Evolutionary conservation across 306 rosid species (phyloP).

Genomic region (Quercus berberidifolia): DNA sequence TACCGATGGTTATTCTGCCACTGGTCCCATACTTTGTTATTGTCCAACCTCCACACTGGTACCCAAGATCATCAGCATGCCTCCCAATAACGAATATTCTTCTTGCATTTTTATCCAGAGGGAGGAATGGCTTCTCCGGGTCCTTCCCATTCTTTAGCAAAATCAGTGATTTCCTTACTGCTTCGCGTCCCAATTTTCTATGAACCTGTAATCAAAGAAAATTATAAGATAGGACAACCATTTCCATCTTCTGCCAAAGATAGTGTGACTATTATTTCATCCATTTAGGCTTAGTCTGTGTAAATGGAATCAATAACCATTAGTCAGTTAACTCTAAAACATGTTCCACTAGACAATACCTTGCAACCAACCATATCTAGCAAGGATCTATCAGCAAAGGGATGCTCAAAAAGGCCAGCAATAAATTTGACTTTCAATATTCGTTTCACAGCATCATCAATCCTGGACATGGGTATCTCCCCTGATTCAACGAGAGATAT

Average conservation of each 20-base stretch:
- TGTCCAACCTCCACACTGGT: constrained; percentile 92
- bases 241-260: not conserved
- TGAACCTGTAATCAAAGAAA: constrained; percentile 43
- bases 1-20: constrained; percentile 74
- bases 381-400: constrained; percentile 64
- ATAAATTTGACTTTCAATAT: constrained; percentile 81
- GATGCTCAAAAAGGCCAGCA: constrained; percentile 75
- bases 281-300: too few species aligned
- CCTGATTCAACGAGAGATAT: constrained; percentile 62
- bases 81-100: constrained; percentile 73
- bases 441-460: constrained; percentile 78
- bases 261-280: too few species aligned
- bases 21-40: constrained; percentile 55
- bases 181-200: constrained; percentile 78
- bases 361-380: constrained; percentile 81
- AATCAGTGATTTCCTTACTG: constrained; percentile 78
- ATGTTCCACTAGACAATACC: constrained; percentile 33
- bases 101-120: constrained; percentile 55
- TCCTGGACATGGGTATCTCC: constrained; percentile 57
- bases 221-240: constrained; percentile 1
- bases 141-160: constrained; percentile 76
- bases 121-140: constrained; percentile 60
- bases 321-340: not conserved
- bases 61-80: constrained; percentile 80
- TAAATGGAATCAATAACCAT: too few species aligned